Percentiles rank a stretch among this genome's conserved stretches.
phyloP scores from a whole-genome alignment of 176 grass and related monocot genomes.

The Zoysia pacifica region DNA sequence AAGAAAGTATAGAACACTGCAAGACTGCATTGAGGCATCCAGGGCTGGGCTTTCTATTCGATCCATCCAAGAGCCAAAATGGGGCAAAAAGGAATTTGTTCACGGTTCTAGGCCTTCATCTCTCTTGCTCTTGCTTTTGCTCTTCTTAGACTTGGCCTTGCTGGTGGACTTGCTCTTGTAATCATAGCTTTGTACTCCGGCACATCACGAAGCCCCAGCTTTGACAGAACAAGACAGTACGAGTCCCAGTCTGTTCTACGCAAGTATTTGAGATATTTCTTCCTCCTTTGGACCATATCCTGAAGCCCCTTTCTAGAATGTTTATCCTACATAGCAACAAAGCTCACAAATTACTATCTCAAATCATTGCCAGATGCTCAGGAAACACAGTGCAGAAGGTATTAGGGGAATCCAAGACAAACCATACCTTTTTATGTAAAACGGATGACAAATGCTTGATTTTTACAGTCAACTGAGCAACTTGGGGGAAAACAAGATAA shows the following conservation, averaged over 20 bases:
- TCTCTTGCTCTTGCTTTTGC: constrained; percentile 46
- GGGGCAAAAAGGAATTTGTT: not conserved
- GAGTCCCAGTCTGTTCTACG: constrained; percentile 93
- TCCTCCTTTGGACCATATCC: constrained; percentile 94
- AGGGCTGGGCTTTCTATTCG: not conserved
- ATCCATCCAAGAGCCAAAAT: not conserved
- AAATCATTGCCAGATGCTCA: not conserved
- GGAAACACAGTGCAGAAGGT: not conserved
- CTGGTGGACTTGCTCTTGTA: constrained; percentile 60
- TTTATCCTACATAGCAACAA: constrained; percentile 58
- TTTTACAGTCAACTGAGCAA: constrained; percentile 91
- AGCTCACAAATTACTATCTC: not conserved
- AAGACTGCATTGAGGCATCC: constrained; percentile 6
- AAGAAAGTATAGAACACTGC: constrained; percentile 32
- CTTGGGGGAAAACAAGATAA: constrained; percentile 47
- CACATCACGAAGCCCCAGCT: constrained; percentile 73
- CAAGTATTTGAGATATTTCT: constrained; percentile 90
- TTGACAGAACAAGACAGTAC: constrained; percentile 80
- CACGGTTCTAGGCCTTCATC: constrained; percentile 42
- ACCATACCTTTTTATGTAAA: constrained; percentile 88
- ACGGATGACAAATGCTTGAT: constrained; percentile 84
- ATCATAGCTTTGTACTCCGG: constrained; percentile 72
- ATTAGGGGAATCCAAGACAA: not conserved
- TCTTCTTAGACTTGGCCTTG: constrained; percentile 69
- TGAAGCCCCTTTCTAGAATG: constrained; percentile 88